These are phyloP conservation scores for Clavaria fumosa DNA, from an alignment of 768 basidiomycete species.

Conservation along the genomic window DNA sequence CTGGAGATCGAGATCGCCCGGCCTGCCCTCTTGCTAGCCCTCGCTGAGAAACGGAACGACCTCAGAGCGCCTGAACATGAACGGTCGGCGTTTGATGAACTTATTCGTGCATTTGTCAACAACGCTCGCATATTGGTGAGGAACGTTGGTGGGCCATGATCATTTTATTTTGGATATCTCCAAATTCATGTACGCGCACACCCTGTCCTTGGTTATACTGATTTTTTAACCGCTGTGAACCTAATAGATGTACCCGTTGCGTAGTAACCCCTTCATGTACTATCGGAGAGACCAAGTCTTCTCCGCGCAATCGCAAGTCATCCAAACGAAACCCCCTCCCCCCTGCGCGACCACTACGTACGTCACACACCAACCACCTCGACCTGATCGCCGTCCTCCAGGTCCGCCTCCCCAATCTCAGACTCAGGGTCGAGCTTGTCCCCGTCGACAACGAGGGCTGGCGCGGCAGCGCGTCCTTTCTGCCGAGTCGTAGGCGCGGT, in stretches of 20 bases:
- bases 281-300: no score
- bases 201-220: no score
- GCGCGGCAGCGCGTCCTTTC: conserved; percentile 27
- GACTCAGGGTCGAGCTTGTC: conserved; percentile 45
- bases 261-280: no score
- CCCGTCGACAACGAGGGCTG: conserved; percentile 50
- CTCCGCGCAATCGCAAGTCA: no score
- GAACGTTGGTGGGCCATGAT: conserved; percentile 51
- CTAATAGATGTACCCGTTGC: no score
- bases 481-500: conserved; percentile 23
- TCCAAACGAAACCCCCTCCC: no score
- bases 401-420: conserved; percentile 48
- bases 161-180: no score
- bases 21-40: conserved; percentile 51
- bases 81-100: conserved; percentile 71
- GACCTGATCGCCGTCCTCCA: conserved; percentile 71
- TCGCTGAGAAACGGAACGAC: conserved; percentile 55
- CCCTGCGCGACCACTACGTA: neutral
- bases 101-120: conserved; percentile 85
- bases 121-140: conserved; percentile 80
- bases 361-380: conserved; percentile 51
- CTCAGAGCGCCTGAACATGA: conserved; percentile 44
- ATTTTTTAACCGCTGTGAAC: no score
- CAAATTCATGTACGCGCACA: no score
- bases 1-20: conserved; percentile 81